Conservation (phyloP, 805 yeast genomes). For the Torulaspora quercuum region DNA sequence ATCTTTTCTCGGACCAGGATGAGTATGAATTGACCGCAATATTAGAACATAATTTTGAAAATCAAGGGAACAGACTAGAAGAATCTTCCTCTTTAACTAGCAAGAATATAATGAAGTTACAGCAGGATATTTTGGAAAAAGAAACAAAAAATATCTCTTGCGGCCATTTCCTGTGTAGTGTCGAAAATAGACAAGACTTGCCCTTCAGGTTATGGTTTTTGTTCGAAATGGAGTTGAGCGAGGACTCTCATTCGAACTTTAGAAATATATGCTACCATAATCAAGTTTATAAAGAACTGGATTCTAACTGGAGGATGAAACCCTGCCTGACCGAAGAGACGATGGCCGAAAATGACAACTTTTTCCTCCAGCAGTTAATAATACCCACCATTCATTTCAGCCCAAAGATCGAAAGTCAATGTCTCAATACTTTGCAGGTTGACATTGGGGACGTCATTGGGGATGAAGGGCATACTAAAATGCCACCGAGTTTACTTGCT, state of each 20-base stretch:
- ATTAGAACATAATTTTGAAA: slow-evolving; percentile 10
- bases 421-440: slow-evolving; percentile 10
- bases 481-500: slow-evolving; percentile 22
- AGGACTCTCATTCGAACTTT: slow-evolving; percentile 23
- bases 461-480: slow-evolving; percentile 6
- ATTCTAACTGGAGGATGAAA: slow-evolving; percentile 22
- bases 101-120: slow-evolving; percentile 22
- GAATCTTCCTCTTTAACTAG: slow-evolving; percentile 14
- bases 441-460: slow-evolving; percentile 20
- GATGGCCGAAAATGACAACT: slow-evolving; percentile 10
- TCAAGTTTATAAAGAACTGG: slow-evolving; percentile 25
- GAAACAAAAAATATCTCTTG: slow-evolving; percentile 18
- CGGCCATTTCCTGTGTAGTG: slow-evolving; percentile 24
- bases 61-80: slow-evolving; percentile 3
- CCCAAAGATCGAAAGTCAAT: background rate
- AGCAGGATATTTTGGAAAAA: slow-evolving; percentile 18
- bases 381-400: slow-evolving; percentile 10
- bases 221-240: slow-evolving; percentile 35
- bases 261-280: slow-evolving; percentile 31
- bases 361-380: slow-evolving; percentile 17
- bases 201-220: slow-evolving; percentile 30
- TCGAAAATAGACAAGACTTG: slow-evolving; percentile 14
- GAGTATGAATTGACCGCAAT: slow-evolving; percentile 5
- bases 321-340: slow-evolving; percentile 3
- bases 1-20: slow-evolving; percentile 1